A percentile compares a stretch with the other conserved stretches of the same genome.
phyloP scores from a whole-genome alignment of 768 basidiomycete genomes.

The Hydnomerulius pinastri region DNA sequence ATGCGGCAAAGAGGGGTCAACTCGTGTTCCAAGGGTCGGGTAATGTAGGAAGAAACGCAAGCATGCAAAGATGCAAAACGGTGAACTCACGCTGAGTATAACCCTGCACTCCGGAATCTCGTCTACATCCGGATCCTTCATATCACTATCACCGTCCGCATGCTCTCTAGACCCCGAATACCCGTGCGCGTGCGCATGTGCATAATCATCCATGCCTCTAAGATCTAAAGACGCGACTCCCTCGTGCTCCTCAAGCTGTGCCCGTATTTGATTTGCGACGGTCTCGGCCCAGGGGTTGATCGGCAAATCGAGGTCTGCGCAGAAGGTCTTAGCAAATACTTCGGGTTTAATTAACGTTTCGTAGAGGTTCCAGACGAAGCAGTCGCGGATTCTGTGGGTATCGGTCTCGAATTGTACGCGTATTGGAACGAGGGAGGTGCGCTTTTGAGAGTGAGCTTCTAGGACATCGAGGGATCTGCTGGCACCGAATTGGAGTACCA shows the following conservation, averaged over 20 bases:
- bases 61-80: slow-evolving; percentile 4
- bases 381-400: slow-evolving; percentile 88
- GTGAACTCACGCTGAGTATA: slow-evolving; percentile 67
- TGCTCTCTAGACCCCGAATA: too few relatives aligned
- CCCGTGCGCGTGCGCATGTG: slow-evolving; percentile 15
- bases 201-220: slow-evolving; percentile 40
- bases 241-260: slow-evolving; percentile 90
- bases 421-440: slow-evolving; percentile 77
- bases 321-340: slow-evolving; percentile 83
- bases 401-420: slow-evolving; percentile 95
- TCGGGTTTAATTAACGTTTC: slow-evolving; percentile 87
- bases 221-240: slow-evolving; percentile 79
- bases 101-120: slow-evolving; percentile 80
- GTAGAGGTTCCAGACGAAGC: slow-evolving; percentile 94
- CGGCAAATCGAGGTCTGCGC: slow-evolving; percentile 84
- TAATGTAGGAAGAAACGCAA: slow-evolving; percentile 12
- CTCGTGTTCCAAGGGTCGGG: slow-evolving; percentile 20
- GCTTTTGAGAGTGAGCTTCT: slow-evolving; percentile 57
- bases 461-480: slow-evolving; percentile 65
- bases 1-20: slow-evolving; percentile 6
- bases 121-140: slow-evolving; percentile 46
- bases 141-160: slow-evolving; percentile 47
- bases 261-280: slow-evolving; percentile 83
- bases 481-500: slow-evolving; percentile 8
- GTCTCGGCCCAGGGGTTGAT: slow-evolving; percentile 66